These are phyloP conservation scores for Zarea fungicola DNA, from an alignment of 2,329 filamentous ascomycete species.

Conservation along the genomic window DNA sequence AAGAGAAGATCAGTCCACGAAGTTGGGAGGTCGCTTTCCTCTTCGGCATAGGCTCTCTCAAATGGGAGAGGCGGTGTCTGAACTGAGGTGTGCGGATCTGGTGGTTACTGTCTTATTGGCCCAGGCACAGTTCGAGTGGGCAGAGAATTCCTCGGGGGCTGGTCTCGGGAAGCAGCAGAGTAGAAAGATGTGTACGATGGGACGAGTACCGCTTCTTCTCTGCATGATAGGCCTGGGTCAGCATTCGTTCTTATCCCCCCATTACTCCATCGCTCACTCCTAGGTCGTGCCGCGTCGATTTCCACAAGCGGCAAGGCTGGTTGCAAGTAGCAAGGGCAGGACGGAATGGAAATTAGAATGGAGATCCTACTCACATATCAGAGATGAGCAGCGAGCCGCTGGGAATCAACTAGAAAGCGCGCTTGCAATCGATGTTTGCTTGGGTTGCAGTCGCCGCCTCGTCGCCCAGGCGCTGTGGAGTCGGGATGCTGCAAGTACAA, in stretches of 20 bases:
- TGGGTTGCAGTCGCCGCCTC: background rate
- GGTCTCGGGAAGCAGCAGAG: background rate
- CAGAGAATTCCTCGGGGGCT: background rate
- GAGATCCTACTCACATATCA: slow-evolving; percentile 12
- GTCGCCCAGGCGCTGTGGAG: slow-evolving; percentile 7
- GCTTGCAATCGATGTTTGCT: background rate
- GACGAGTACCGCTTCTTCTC: background rate
- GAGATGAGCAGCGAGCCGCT: background rate
- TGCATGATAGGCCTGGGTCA: slow-evolving; percentile 6
- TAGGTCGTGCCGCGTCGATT: background rate
- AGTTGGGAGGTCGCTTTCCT: slow-evolving; percentile 10
- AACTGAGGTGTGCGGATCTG: slow-evolving; percentile 10
- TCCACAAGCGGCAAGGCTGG: slow-evolving; percentile 5
- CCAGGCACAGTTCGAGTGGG: slow-evolving; percentile 4
- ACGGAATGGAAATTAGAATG: slow-evolving; percentile 14
- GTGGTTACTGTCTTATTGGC: slow-evolving; percentile 10
- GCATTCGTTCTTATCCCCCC: slow-evolving; percentile 11
- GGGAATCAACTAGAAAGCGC: background rate
- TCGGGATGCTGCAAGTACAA: slow-evolving; percentile 9
- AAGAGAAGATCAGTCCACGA: slow-evolving; percentile 22
- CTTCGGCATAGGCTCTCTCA: slow-evolving; percentile 10
- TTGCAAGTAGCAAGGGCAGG: slow-evolving; percentile 12
- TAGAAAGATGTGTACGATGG: background rate
- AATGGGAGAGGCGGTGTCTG: slow-evolving; percentile 13
- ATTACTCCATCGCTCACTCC: background rate